A percentile compares a stretch with the other conserved stretches of the same genome.
Evolutionary conservation across 2,329 filamentous ascomycete species (phyloP).

Genomic region (Botrytis medusae): DNA sequence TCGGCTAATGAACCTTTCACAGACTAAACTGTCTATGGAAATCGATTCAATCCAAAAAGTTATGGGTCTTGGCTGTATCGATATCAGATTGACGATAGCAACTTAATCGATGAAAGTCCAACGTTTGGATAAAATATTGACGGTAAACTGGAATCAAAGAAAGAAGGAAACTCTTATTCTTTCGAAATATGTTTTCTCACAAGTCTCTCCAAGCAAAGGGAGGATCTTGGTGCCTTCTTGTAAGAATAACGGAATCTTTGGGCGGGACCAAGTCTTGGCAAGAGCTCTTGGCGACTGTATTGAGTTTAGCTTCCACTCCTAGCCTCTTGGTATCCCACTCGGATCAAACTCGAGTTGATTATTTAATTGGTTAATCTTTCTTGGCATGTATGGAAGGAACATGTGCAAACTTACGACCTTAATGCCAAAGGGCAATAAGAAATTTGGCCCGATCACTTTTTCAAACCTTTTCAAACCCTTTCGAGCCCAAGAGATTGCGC

Average conservation of each 20-base stretch:
- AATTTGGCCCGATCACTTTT: background rate
- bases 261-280: constrained; percentile 14
- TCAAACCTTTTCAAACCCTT: background rate
- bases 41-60: background rate
- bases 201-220: constrained; percentile 9
- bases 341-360: constrained; percentile 5
- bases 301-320: constrained; percentile 1
- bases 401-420: background rate
- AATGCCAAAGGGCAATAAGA: background rate
- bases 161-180: background rate
- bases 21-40: constrained; percentile 10
- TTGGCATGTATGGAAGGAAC: constrained; percentile 15
- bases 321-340: constrained; percentile 19
- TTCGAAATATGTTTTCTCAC: background rate
- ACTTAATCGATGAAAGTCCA: background rate
- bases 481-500: constrained; percentile 20
- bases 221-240: constrained; percentile 20
- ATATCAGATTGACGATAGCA: background rate
- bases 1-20: constrained; percentile 11
- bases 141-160: background rate
- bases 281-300: background rate
- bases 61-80: background rate
- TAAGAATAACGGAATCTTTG: constrained; percentile 12
- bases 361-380: background rate
- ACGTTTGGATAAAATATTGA: background rate